A percentile compares a stretch with the other conserved stretches of the same genome.
These are phyloP conservation scores for Podila epigama DNA, from an alignment of 192 early-diverging fungal species.

Conservation along the genomic window DNA sequence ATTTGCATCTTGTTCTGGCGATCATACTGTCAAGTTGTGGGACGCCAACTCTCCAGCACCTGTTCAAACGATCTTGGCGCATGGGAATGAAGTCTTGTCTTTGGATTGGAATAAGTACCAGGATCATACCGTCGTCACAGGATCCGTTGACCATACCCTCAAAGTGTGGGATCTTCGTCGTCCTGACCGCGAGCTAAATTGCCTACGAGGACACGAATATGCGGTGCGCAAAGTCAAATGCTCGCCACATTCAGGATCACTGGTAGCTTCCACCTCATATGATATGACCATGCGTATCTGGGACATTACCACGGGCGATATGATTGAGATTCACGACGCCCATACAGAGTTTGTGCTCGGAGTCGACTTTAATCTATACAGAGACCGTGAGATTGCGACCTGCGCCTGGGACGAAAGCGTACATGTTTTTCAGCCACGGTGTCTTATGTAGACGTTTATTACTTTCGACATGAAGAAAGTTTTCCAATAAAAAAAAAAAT, in stretches of 20 bases:
- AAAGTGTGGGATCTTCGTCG: constrained; percentile 93
- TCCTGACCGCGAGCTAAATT: constrained; percentile 73
- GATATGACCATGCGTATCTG: constrained; percentile 98
- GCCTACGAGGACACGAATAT: constrained; percentile 89
- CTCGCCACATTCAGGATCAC: constrained; percentile 85
- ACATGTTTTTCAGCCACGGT: constrained; percentile 61
- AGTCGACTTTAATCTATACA: constrained; percentile 90
- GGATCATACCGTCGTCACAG: constrained; percentile 83
- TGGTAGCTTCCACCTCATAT: constrained; percentile 87
- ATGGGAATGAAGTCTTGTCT: constrained; percentile 86
- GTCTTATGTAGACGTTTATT: constrained; percentile 38
- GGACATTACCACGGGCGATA: constrained; percentile 70
- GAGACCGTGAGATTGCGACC: constrained; percentile 87
- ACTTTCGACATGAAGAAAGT: too few species aligned
- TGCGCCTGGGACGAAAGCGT: constrained; percentile 97
- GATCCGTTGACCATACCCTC: constrained; percentile 86
- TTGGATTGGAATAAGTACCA: constrained; percentile 99
- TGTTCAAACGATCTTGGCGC: constrained; percentile 76
- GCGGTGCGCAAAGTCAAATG: constrained; percentile 92
- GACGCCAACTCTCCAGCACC: constrained; percentile 75
- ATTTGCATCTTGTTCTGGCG: constrained; percentile 92
- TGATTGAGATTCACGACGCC: constrained; percentile 77
- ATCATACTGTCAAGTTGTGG: constrained; percentile 93
- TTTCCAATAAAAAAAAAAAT: neutral
- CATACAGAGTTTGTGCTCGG: constrained; percentile 98